A percentile compares a stretch with the other conserved stretches of the same genome.
Conservation (phyloP, 768 basidiomycete species). For the Tricholoma sp. region DNA sequence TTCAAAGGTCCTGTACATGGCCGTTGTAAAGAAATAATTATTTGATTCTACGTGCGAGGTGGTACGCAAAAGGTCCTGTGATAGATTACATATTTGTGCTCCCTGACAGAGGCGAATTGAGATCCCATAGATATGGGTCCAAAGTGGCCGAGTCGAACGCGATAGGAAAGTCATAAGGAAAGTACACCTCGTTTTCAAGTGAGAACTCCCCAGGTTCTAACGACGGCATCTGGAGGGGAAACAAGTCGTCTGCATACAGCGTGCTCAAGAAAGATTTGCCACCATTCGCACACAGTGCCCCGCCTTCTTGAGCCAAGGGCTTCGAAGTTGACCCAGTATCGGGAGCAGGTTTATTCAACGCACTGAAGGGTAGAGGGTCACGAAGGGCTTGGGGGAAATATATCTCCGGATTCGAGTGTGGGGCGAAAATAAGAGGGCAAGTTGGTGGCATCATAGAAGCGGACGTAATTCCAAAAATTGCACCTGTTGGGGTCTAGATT, state of each 20-base stretch:
- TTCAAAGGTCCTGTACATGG: background rate
- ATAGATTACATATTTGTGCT: background rate
- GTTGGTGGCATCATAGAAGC: background rate
- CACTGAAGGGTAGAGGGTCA: conserved; percentile 8
- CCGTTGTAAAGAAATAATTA: background rate
- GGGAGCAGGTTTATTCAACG: conserved; percentile 2
- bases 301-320: background rate
- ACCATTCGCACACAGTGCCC: background rate
- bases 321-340: background rate
- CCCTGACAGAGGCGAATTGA: background rate
- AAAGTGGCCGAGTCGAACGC: background rate
- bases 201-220: background rate
- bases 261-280: conserved; percentile 7
- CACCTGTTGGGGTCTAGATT: conserved; percentile 22
- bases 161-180: background rate
- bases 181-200: background rate
- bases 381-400: conserved; percentile 3
- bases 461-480: conserved; percentile 15
- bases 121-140: conserved; percentile 1
- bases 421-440: background rate
- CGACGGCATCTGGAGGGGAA: background rate
- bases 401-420: background rate
- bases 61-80: background rate
- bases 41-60: background rate
- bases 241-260: conserved; percentile 9